A percentile compares a stretch with the other conserved stretches of the same genome.
Evolutionary conservation across 2,329 filamentous ascomycete species (phyloP).

Genomic region (Exophiala oligosperma): DNA sequence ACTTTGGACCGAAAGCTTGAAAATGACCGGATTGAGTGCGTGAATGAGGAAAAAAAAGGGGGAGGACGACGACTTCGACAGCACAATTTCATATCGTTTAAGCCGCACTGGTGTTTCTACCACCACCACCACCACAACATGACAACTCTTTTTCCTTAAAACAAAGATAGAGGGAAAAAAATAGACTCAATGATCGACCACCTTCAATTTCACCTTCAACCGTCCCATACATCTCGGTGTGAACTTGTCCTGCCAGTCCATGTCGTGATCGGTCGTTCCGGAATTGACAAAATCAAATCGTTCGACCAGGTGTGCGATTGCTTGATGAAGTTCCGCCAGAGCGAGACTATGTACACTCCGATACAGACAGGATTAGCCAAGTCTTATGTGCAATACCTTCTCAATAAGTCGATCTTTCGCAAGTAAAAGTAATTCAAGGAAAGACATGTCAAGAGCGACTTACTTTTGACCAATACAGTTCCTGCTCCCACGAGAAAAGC

Average conservation of each 20-base stretch:
- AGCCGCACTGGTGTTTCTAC: too few species aligned
- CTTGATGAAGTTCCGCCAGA: conserved; percentile 34
- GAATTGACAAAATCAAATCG: conserved; percentile 33
- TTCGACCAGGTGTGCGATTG: conserved; percentile 31
- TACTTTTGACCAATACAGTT: conserved; percentile 42
- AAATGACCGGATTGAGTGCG: too few species aligned
- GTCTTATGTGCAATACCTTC: too few species aligned
- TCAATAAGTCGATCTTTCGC: too few species aligned
- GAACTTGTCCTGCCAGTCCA: conserved; percentile 19
- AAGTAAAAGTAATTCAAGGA: not conserved
- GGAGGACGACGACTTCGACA: too few species aligned
- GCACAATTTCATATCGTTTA: too few species aligned
- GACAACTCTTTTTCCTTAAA: too few species aligned
- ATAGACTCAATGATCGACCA: not conserved
- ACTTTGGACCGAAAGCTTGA: too few species aligned
- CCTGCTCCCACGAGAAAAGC: conserved; percentile 42
- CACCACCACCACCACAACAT: too few species aligned
- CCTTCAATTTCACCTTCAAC: conserved; percentile 4
- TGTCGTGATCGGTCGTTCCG: conserved; percentile 32
- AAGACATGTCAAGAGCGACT: not conserved
- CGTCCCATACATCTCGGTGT: conserved; percentile 8
- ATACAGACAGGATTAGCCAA: too few species aligned
- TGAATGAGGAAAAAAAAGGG: too few species aligned
- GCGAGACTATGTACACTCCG: conserved; percentile 25
- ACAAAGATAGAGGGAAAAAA: too few species aligned